Base-by-base conservation (phyloP, 257 asterid species). In the Solanum raphanifolium region DNA sequence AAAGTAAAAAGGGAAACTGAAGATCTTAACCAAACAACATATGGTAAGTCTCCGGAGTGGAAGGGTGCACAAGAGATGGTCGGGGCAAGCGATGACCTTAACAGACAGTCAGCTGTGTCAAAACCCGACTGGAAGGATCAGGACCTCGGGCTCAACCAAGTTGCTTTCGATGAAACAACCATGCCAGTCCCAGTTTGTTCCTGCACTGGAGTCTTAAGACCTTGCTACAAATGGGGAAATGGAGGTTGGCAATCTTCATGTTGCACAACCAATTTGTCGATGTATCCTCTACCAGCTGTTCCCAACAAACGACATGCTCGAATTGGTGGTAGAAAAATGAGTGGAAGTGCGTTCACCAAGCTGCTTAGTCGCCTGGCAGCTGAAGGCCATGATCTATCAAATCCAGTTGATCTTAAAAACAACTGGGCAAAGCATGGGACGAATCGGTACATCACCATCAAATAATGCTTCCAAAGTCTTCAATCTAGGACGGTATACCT, bases 221-320 rank as follows among this genome's bases (percentile, higher is more conserved):
- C 98, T 5, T 97, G 99, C 94, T 97, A 97, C 89, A 97, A 97
- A 88, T 97, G 99, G 99, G 99, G 99, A 18, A 95, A 93, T 31
- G 99, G 99, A n/a, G 99, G 99, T 27, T 97, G 99, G 99, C 99
- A 97, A 34, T 97, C 99, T 2, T 95, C 99, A 0, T 97, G 99
- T 83, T 97, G 99, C 88, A 97, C 99, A 0, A 97, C 93, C 66
- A 97, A 93, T 87, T 68, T 97, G 87, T 97, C 99, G 0, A 93
- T 96, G 96, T 94, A 96, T 88, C 99, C 99, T 0, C 93, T 97
- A 71, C 99, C 99, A 2, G 98, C 98, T 9, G 95, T 96, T 79
- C 99, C 99, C 11, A 97, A 97, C 87, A 97, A 96, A 88, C 93
- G 99, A 18, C 99, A 96, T 39, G 99, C 99, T 13, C 87, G 99